Evolutionary conservation across 805 yeast genomes (phyloP).

Genomic region (Blastobotrys peoriensis): DNA sequence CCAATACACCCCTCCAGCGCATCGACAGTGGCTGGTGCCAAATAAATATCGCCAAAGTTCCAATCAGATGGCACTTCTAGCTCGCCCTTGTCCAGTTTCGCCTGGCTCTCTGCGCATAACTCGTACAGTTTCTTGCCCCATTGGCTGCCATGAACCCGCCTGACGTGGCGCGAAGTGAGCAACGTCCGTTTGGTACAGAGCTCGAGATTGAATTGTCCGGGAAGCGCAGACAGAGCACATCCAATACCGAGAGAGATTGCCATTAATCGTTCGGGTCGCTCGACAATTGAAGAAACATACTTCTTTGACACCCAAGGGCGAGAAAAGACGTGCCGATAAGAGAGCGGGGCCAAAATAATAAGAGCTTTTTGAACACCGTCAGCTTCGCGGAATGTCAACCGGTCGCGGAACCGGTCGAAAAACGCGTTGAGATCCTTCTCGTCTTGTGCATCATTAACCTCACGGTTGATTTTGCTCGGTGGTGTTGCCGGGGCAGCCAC

Average conservation of each 20-base stretch:
- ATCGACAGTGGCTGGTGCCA: conserved; percentile 49
- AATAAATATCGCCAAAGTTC: conserved; percentile 79
- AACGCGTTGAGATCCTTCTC: conserved; percentile 9
- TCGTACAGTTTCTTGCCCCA: conserved; percentile 61
- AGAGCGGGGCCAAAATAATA: conserved; percentile 60
- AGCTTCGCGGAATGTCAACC: neutral
- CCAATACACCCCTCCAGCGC: conserved; percentile 77
- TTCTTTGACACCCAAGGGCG: conserved; percentile 70
- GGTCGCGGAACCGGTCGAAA: conserved; percentile 3
- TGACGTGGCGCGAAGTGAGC: conserved; percentile 49
- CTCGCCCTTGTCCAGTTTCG: conserved; percentile 45
- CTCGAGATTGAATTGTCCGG: conserved; percentile 36
- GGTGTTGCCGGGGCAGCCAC: too few species aligned
- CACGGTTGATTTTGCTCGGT: too few species aligned
- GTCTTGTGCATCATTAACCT: neutral
- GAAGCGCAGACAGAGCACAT: conserved; percentile 57
- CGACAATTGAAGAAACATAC: conserved; percentile 64
- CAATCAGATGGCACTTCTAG: conserved; percentile 75
- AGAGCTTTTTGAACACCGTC: conserved; percentile 34
- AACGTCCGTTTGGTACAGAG: conserved; percentile 45
- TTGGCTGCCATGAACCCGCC: conserved; percentile 62
- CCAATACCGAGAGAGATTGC: conserved; percentile 76
- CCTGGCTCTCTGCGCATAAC: conserved; percentile 54
- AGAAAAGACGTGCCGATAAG: conserved; percentile 66
- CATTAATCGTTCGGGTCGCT: conserved; percentile 71